A percentile compares a stretch with the other conserved stretches of the same genome.
phyloP scores from a whole-genome alignment of 352 stramenopile genomes.

The Aphanomyces invadans region DNA sequence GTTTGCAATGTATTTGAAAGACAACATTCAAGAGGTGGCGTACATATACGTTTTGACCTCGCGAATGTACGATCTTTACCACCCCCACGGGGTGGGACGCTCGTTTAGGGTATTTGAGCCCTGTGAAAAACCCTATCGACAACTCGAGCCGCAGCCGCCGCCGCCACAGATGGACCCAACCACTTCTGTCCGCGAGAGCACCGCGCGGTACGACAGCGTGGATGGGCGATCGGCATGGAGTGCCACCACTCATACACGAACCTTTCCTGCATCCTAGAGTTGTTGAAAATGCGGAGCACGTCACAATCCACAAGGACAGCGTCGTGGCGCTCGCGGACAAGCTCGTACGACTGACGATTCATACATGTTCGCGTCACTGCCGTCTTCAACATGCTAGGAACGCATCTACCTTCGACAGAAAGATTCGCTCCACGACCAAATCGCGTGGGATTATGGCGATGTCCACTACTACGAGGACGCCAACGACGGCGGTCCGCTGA shows the following conservation, averaged over 20 bases:
- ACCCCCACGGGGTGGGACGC: too few relatives aligned
- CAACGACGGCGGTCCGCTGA: conserved; percentile 50
- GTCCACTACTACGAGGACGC: conserved; percentile 81
- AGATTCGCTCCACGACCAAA: conserved; percentile 34
- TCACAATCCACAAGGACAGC: conserved; percentile 33
- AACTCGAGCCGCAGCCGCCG: too few relatives aligned
- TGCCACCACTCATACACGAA: not conserved
- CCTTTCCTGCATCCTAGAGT: conserved; percentile 23
- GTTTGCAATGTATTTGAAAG: not conserved
- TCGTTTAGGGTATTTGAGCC: not conserved
- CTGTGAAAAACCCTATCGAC: too few relatives aligned
- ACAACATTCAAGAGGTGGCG: not conserved
- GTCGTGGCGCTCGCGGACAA: conserved; percentile 35
- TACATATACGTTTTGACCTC: not conserved
- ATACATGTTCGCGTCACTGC: not conserved
- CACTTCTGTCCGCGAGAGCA: conserved; percentile 41
- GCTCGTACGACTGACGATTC: conserved; percentile 31
- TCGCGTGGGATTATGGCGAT: conserved; percentile 63
- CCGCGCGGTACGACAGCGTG: conserved; percentile 27
- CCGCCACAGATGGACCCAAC: conserved; percentile 72
- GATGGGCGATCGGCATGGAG: not conserved
- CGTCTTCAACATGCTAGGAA: not conserved
- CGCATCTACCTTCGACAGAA: conserved; percentile 25
- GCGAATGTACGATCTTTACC: not conserved
- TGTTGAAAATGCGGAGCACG: conserved; percentile 32